Percentiles rank a stretch among this genome's conserved stretches.
phyloP scores from a whole-genome alignment of 2,329 filamentous ascomycete genomes.

The Colletotrichum sidae region DNA sequence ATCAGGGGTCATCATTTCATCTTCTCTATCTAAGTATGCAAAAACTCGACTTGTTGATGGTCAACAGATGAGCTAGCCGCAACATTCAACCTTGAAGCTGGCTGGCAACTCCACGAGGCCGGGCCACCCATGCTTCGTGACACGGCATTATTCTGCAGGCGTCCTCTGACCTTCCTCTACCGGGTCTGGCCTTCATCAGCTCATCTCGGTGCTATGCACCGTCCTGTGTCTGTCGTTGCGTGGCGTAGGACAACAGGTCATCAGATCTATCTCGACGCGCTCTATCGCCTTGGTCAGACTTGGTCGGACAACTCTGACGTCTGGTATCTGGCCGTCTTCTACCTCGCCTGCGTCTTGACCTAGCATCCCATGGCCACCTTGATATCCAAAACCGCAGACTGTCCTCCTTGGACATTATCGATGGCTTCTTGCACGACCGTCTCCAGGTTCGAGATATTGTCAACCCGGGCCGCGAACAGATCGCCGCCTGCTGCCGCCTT shows the following conservation, averaged over 20 bases:
- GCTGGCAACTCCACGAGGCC: background rate
- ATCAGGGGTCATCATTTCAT: too few species aligned
- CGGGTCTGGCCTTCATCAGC: conserved; percentile 1
- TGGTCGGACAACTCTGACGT: background rate
- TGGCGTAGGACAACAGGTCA: conserved; percentile 7
- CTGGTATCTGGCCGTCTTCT: background rate
- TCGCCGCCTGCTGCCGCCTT: conserved; percentile 54
- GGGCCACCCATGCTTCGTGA: conserved; percentile 15
- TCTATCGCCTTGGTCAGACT: background rate
- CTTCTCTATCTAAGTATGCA: too few species aligned
- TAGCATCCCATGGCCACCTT: conserved; percentile 61
- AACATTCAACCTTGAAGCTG: background rate
- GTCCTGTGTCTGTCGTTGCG: conserved; percentile 6
- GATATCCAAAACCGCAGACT: conserved; percentile 65
- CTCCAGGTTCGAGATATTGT: conserved; percentile 59
- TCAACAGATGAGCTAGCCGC: background rate
- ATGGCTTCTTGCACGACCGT: conserved; percentile 61
- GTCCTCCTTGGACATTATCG: conserved; percentile 60
- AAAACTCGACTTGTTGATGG: too few species aligned
- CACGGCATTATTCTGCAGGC: background rate
- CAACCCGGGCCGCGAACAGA: conserved; percentile 61
- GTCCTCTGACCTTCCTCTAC: conserved; percentile 19
- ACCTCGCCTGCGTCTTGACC: background rate
- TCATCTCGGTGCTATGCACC: conserved; percentile 2
- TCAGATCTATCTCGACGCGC: background rate